phyloP scores from a whole-genome alignment of 2,329 filamentous ascomycete genomes.

The Neocatenulostroma microsporum region DNA sequence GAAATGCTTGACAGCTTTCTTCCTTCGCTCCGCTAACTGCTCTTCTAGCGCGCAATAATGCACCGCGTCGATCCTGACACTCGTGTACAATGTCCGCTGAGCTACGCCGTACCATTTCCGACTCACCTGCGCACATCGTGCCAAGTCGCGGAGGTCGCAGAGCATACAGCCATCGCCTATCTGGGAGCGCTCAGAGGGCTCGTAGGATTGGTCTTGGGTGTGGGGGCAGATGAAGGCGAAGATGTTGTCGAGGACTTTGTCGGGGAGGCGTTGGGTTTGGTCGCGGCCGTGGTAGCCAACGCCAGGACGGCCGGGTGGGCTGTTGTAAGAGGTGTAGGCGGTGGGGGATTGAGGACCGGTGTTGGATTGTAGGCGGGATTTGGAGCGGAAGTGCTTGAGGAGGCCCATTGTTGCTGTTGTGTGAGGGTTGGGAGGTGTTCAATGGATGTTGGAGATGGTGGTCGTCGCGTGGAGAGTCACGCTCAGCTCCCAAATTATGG shows the following conservation, averaged over 20 bases:
- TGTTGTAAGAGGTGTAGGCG: slow-evolving; percentile 20
- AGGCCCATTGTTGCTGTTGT: slow-evolving; percentile 37
- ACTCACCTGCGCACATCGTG: slow-evolving; percentile 68
- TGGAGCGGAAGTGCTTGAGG: slow-evolving; percentile 42
- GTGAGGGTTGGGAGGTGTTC: no score
- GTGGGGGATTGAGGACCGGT: slow-evolving; percentile 24
- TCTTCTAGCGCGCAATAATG: slow-evolving; percentile 91
- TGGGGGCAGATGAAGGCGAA: slow-evolving; percentile 82
- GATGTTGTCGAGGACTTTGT: slow-evolving; percentile 64
- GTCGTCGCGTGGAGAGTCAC: no score
- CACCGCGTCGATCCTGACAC: slow-evolving; percentile 85
- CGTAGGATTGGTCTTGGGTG: slow-evolving; percentile 65
- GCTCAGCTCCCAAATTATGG: no score
- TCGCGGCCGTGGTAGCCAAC: slow-evolving; percentile 28
- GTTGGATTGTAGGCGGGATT: slow-evolving; percentile 34
- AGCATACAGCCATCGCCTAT: slow-evolving; percentile 80
- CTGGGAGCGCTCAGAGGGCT: slow-evolving; percentile 72
- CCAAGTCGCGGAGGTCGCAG: slow-evolving; percentile 83
- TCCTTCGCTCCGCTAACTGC: slow-evolving; percentile 68
- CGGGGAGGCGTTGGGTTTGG: slow-evolving; percentile 49
- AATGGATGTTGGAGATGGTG: no score
- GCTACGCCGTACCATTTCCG: slow-evolving; percentile 61
- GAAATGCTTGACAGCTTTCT: slow-evolving; percentile 37
- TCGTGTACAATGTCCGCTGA: slow-evolving; percentile 59
- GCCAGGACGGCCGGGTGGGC: slow-evolving; percentile 9